phyloP scores from a whole-genome alignment of 2,329 filamentous ascomycete species.

The Plenodomus biglobosus region DNA sequence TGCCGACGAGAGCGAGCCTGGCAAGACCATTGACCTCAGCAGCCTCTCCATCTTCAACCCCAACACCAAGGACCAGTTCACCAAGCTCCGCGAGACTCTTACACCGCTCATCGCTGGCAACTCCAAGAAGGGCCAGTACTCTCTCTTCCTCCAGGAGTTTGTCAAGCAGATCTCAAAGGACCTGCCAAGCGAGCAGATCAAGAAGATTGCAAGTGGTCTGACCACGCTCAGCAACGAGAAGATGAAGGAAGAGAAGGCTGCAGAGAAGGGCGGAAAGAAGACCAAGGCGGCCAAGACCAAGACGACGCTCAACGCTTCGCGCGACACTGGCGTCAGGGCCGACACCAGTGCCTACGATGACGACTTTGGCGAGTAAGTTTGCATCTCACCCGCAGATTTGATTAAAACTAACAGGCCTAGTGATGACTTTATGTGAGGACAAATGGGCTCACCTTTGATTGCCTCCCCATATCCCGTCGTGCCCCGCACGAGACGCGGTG shows the following conservation, averaged over 20 bases:
- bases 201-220: conserved; percentile 86
- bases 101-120: conserved; percentile 74
- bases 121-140: conserved; percentile 86
- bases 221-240: conserved; percentile 96
- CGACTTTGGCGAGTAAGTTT: conserved; percentile 82
- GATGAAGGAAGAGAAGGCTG: conserved; percentile 96
- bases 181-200: conserved; percentile 88
- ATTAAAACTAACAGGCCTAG: conserved; percentile 28
- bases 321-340: conserved; percentile 57
- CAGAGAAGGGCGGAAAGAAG: conserved; percentile 96
- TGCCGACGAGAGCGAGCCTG: conserved; percentile 72
- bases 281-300: conserved; percentile 96
- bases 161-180: conserved; percentile 84
- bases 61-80: conserved; percentile 81
- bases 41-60: conserved; percentile 85
- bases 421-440: conserved; percentile 46
- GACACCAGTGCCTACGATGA: conserved; percentile 82
- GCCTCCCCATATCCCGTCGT: neutral
- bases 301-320: conserved; percentile 70
- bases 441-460: neutral
- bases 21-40: conserved; percentile 77
- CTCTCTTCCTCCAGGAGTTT: conserved; percentile 88
- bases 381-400: neutral
- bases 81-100: conserved; percentile 74
- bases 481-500: neutral